Evolutionary conservation across 768 basidiomycete genomes (phyloP), one percentile per base, ranked within the genome.

Genomic region (Sistotremastrum suecicum): DNA sequence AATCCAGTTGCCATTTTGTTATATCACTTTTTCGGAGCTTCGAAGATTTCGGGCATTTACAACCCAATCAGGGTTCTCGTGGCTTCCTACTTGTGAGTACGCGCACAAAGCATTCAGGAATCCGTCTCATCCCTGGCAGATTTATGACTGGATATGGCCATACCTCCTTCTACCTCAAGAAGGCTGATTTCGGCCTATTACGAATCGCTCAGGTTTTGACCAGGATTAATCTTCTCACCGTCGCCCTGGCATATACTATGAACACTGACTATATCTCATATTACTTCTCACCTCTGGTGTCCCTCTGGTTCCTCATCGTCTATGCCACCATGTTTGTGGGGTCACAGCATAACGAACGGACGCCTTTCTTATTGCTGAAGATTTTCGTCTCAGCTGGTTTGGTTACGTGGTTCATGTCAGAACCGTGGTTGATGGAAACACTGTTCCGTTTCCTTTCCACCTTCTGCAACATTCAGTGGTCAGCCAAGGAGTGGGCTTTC

Each of bases 81-180:
- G 20, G 87, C 90, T 9, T 73, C 85, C 2, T 91, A 90, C 59
- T 69, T 91, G 11, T 48, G 48, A 20, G 20, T 20, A 20, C 20
- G 20, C 20, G 20, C 20, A 1, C 2, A 20, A 20, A 20, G 20
- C 20, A 20, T 20, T 20, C 20, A 20, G 20, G 20, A 20, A 20
- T 20, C 20, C 20, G 2, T 20, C 20, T 20, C 20, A 20, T 20
- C 20, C 1, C 20, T 20, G 20, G 20, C 20, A 20, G 20, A 20
- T 92, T 90, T 64, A 88, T 92, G 88, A 85, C 85, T 28, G 90
- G 90, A 39, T 95, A 90, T 66, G 83, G 87, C 11, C 87, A 90
- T 56, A 83, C 83, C 7, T 83, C 74, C 39, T 95, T 79, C 61
- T 94, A 91, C 63, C 66, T 91, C 53, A 85, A 83, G 60, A 92